phyloP scores from a whole-genome alignment of 805 yeast genomes.

The Candida tallmaniae region DNA sequence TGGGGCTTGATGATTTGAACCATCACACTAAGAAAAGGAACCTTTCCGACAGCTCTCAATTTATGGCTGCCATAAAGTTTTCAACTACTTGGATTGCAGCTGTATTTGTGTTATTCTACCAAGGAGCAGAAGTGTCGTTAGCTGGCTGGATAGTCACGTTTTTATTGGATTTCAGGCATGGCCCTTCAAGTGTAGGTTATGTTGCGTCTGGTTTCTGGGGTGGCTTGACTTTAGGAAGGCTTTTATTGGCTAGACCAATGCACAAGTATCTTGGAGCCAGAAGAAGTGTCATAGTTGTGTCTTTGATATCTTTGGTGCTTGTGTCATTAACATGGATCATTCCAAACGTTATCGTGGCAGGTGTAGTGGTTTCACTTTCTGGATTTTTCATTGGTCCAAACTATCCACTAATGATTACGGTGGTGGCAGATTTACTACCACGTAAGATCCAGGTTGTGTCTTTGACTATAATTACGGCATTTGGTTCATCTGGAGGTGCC shows the following conservation, averaged over 20 bases:
- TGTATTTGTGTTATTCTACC: conserved; percentile 52
- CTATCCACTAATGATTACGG: conserved; percentile 49
- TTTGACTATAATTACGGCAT: conserved; percentile 48
- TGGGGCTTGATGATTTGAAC: conserved; percentile 3
- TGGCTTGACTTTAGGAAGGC: conserved; percentile 63
- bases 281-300: conserved; percentile 36
- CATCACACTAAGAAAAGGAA: neutral
- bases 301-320: conserved; percentile 30
- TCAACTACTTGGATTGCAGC: conserved; percentile 47
- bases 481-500: conserved; percentile 58
- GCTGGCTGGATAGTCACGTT: conserved; percentile 75
- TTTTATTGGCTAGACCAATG: conserved; percentile 42
- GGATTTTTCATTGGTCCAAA: conserved; percentile 68
- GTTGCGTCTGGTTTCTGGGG: conserved; percentile 71
- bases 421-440: conserved; percentile 41
- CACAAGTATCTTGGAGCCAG: conserved; percentile 41
- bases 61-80: conserved; percentile 33
- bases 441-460: conserved; percentile 49
- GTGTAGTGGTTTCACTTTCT: conserved; percentile 42
- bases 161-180: conserved; percentile 50
- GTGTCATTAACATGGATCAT: conserved; percentile 47
- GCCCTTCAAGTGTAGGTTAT: conserved; percentile 49
- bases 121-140: conserved; percentile 65
- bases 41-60: conserved; percentile 8
- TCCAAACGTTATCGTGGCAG: conserved; percentile 41